These are phyloP conservation scores for Camellia granthamiana DNA, from an alignment of 148 eudicot species.

Conservation along the genomic window DNA sequence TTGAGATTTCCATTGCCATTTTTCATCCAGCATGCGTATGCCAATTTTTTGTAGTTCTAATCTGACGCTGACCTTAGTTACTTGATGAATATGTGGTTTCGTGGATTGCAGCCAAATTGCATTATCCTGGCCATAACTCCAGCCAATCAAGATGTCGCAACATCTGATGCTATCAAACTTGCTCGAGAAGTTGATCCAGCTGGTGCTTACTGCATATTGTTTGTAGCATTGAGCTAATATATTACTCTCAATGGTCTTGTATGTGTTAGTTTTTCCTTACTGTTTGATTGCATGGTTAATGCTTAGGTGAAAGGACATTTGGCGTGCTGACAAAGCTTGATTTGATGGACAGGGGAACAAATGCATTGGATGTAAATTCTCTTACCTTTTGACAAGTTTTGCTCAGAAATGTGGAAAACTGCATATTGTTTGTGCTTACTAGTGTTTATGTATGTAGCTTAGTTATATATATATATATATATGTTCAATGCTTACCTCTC, in stretches of 20 bases:
- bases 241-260: not conserved
- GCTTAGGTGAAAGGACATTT: slow-evolving; percentile 59
- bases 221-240: not conserved
- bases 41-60: not conserved
- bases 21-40: not conserved
- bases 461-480: too few relatives aligned
- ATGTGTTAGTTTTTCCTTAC: not conserved
- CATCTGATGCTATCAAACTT: slow-evolving; percentile 90
- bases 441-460: too few relatives aligned
- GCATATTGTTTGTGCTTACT: not conserved
- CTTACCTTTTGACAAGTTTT: not conserved
- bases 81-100: not conserved
- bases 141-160: slow-evolving; percentile 93
- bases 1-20: not conserved
- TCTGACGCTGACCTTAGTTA: not conserved
- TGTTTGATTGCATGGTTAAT: slow-evolving; percentile 1
- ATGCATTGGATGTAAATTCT: slow-evolving; percentile 52
- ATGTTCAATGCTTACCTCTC: too few relatives aligned
- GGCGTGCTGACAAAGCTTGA: slow-evolving; percentile 74
- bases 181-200: slow-evolving; percentile 81
- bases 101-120: slow-evolving; percentile 62
- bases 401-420: not conserved
- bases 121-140: slow-evolving; percentile 87
- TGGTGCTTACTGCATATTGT: slow-evolving; percentile 33
- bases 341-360: slow-evolving; percentile 74